These are phyloP conservation scores for Capsicum rhomboideum DNA, from an alignment of 257 asterid genomes.

Conservation along the genomic window DNA sequence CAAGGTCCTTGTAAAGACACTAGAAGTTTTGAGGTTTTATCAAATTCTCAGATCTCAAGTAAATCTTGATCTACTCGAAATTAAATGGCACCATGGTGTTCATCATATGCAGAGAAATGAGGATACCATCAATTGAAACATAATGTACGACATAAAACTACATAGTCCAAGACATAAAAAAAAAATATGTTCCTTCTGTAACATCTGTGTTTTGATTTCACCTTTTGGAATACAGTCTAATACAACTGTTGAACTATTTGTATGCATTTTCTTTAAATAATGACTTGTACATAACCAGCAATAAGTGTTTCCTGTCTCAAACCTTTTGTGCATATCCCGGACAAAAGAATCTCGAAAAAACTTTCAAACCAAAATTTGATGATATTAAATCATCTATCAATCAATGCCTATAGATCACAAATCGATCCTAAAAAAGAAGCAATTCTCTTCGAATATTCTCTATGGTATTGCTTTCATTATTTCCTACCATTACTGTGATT, in stretches of 20 bases:
- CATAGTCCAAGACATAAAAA: neutral
- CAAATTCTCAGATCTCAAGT: neutral
- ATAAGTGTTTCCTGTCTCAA: neutral
- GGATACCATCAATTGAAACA: neutral
- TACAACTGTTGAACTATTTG: neutral
- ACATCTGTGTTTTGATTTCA: neutral
- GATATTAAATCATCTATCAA: neutral
- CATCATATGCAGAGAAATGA: neutral
- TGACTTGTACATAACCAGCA: neutral
- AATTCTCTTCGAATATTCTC: constrained; percentile 47
- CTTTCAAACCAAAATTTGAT: neutral
- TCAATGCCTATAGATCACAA: neutral
- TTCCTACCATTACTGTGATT: constrained; percentile 31
- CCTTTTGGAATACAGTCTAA: neutral
- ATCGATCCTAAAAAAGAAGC: constrained; percentile 15
- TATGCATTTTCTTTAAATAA: neutral
- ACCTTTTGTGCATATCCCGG: neutral
- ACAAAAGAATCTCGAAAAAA: neutral
- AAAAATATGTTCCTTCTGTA: neutral
- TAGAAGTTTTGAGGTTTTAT: neutral
- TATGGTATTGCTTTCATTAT: constrained; percentile 13
- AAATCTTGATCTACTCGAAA: neutral
- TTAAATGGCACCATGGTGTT: neutral
- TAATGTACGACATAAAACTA: neutral
- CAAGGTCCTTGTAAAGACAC: neutral